Base-by-base conservation (phyloP, 345 rosid genomes). In the Salix exigua region DNA sequence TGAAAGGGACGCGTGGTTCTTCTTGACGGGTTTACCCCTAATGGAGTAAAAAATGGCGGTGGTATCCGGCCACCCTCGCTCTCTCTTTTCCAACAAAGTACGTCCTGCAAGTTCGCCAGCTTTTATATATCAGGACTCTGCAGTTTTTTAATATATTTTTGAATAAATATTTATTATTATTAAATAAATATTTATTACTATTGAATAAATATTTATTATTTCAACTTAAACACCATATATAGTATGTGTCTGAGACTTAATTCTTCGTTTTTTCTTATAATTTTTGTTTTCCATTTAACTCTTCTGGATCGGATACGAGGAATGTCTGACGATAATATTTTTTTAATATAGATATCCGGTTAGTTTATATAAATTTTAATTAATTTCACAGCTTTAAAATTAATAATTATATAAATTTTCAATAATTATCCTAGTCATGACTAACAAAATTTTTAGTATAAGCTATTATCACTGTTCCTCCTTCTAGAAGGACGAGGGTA, bases 261-360 rank as follows among this genome's bases (percentile, higher is more conserved):
- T 11, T 42, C 46, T 42, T 42, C 13, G 3, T 42, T 11, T 10
- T 40, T 40, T 3, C 1, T n/a, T 55, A 55, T 4, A n/a, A 1
- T 3, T 2, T 17, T n/a, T 55, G 4, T 53, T 53, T 55, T n/a
- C 28, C 23, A 10, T 58, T 6, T 2, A 30, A 26, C 40, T 35
- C 74, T 51, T 46, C n/a, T 17, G 91, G 80, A 82, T 48, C 80
- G 82, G 86, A 80, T 82, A 71, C 44, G 74, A 68, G 82, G 84
- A 73, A 68, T 75, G 66, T 79, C 73, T 35, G 40, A 6, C n/a
- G 2, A 12, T 66, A 37, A 2, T 44, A 17, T 63, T 33, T 30
- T 35, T 35, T 35, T 35, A 35, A 35, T 6, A 5, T 35, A 0
- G 1, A 35, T 35, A 35, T 5, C 0, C 0, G 0, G 0, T 35